Percentiles rank a stretch among this genome's conserved stretches.
These are phyloP conservation scores for Pythium rhizo-oryzae DNA, from an alignment of 352 stramenopile species.

Conservation along the genomic window DNA sequence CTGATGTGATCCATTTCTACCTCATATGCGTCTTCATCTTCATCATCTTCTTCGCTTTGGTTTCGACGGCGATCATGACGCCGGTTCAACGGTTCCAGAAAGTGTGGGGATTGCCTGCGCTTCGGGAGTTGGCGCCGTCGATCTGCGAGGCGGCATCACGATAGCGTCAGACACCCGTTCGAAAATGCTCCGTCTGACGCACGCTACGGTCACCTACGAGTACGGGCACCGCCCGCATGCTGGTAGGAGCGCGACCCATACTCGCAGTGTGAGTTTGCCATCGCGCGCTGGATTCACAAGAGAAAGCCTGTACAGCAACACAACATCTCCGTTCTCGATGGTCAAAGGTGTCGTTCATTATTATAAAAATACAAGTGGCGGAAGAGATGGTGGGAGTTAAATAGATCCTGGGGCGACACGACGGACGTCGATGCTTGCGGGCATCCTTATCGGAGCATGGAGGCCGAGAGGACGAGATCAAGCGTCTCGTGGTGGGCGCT, in stretches of 20 bases:
- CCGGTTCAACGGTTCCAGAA: slow-evolving; percentile 6
- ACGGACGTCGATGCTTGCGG: not conserved
- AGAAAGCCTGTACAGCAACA: not conserved
- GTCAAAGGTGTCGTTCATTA: not conserved
- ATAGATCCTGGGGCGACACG: slow-evolving; percentile 17
- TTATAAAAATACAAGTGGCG: slow-evolving; percentile 20
- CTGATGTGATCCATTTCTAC: too few relatives aligned
- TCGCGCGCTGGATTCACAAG: not conserved
- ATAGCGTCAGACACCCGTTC: too few relatives aligned
- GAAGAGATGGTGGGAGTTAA: slow-evolving; percentile 26
- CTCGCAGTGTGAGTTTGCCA: not conserved
- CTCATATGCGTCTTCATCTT: slow-evolving; percentile 9
- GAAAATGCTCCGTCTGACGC: too few relatives aligned
- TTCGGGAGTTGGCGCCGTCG: not conserved
- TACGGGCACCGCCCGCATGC: too few relatives aligned
- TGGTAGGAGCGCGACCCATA: not conserved
- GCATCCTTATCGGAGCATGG: slow-evolving; percentile 56
- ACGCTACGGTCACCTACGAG: too few relatives aligned
- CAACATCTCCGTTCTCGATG: not conserved
- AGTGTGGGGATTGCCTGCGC: not conserved
- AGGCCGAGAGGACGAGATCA: slow-evolving; percentile 71
- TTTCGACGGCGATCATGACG: not conserved
- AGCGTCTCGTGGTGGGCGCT: slow-evolving; percentile 60
- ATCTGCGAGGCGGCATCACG: too few relatives aligned
- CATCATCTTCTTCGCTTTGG: slow-evolving; percentile 21